A percentile compares a stretch with the other conserved stretches of the same genome.
phyloP scores from a whole-genome alignment of 148 eudicot species.

The Cornus controversa region DNA sequence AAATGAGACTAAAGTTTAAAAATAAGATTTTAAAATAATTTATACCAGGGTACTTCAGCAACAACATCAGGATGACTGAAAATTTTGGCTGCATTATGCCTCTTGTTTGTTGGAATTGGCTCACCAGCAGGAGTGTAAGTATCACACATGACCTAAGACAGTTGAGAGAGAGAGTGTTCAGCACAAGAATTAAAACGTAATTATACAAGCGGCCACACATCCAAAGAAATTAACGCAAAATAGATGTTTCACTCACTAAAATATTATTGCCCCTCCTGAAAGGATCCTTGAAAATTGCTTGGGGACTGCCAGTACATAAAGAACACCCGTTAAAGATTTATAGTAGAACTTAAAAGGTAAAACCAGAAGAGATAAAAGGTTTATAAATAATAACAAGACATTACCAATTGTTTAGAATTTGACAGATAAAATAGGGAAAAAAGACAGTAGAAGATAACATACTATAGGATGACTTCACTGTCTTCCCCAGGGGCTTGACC shows the following conservation, averaged over 20 bases:
- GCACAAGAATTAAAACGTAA: neutral
- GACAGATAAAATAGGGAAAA: neutral
- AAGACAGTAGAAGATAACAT: conserved; percentile 2
- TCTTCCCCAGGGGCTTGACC: conserved; percentile 58
- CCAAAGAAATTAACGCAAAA: neutral
- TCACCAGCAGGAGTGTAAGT: conserved; percentile 50
- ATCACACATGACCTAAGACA: conserved; percentile 47
- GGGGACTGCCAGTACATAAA: conserved; percentile 23
- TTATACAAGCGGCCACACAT: no score
- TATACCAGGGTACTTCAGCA: conserved; percentile 46
- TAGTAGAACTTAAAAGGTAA: neutral
- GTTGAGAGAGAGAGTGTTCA: neutral
- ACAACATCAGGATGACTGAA: conserved; percentile 47
- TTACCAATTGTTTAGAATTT: neutral
- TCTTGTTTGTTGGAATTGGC: conserved; percentile 57
- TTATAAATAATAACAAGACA: no score
- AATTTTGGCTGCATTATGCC: conserved; percentile 39
- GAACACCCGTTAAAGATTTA: neutral
- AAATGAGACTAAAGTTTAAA: neutral
- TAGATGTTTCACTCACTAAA: conserved; percentile 17
- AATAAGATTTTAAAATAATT: neutral
- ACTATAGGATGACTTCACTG: conserved; percentile 51
- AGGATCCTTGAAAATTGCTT: conserved; percentile 48
- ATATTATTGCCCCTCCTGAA: conserved; percentile 48
- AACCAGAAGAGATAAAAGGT: neutral